These are phyloP conservation scores for Spiraea crenata DNA, from an alignment of 331 rosid genomes.

Conservation along the genomic window DNA sequence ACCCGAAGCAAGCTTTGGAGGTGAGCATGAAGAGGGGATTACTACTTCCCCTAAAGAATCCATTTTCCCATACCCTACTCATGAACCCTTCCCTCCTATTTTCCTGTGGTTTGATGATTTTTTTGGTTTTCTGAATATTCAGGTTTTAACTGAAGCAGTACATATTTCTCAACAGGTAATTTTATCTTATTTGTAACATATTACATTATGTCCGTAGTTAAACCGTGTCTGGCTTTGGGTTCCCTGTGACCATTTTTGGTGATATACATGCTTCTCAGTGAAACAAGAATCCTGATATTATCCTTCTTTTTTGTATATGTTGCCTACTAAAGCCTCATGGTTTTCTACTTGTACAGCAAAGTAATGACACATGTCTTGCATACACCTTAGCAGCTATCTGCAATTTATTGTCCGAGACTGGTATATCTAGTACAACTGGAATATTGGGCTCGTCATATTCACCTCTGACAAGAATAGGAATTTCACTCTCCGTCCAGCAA, in stretches of 20 bases:
- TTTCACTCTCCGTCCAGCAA: conserved; percentile 87
- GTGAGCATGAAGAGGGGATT: conserved; percentile 36
- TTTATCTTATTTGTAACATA: conserved; percentile 1
- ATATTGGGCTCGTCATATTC: conserved; percentile 87
- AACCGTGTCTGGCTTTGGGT: background rate
- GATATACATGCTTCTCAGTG: background rate
- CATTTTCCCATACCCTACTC: conserved; percentile 9
- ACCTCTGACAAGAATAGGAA: conserved; percentile 78
- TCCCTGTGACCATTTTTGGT: background rate
- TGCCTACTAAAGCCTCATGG: conserved; percentile 23
- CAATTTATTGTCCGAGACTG: conserved; percentile 90
- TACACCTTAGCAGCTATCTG: conserved; percentile 92
- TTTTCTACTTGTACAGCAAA: conserved; percentile 68
- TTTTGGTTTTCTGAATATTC: conserved; percentile 33
- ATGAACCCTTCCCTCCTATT: conserved; percentile 19
- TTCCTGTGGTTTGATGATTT: conserved; percentile 12
- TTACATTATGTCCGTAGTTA: background rate
- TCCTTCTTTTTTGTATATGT: conserved; percentile 4
- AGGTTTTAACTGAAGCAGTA: conserved; percentile 97
- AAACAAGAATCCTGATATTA: background rate
- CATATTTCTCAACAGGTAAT: conserved; percentile 91
- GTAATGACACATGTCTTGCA: conserved; percentile 87
- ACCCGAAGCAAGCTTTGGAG: conserved; percentile 94
- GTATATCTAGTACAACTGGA: conserved; percentile 84
- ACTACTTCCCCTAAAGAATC: conserved; percentile 10